These are phyloP conservation scores for Crithidia acanthocephali DNA, from an alignment of 208 protist genomes.

Conservation along the genomic window DNA sequence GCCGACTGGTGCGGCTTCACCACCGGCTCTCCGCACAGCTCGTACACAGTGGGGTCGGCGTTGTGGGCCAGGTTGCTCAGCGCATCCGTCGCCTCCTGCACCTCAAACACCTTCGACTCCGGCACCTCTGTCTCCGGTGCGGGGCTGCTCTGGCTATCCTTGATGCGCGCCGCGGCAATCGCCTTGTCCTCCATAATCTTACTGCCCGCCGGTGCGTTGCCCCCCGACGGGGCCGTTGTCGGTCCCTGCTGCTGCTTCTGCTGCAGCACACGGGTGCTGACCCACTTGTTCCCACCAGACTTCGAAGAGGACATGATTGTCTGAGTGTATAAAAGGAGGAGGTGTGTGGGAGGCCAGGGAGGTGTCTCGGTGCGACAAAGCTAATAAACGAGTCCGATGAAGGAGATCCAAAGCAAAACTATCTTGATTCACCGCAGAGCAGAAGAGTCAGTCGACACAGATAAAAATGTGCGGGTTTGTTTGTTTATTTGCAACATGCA, in stretches of 20 bases:
- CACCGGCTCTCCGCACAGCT: slow-evolving; percentile 37
- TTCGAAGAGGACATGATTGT: slow-evolving; percentile 20
- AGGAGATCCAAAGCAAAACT: neutral
- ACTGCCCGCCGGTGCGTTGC: slow-evolving; percentile 25
- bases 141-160: slow-evolving; percentile 35
- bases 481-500: no score
- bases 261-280: slow-evolving; percentile 38
- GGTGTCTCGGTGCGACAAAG: neutral
- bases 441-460: no score
- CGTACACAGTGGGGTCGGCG: slow-evolving; percentile 35
- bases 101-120: slow-evolving; percentile 66
- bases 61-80: slow-evolving; percentile 87
- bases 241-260: slow-evolving; percentile 45
- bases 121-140: slow-evolving; percentile 45
- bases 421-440: no score
- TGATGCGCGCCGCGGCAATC: slow-evolving; percentile 47
- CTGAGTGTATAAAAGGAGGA: neutral
- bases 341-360: neutral
- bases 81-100: slow-evolving; percentile 82
- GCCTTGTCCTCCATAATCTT: slow-evolving; percentile 64
- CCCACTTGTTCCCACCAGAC: slow-evolving; percentile 33
- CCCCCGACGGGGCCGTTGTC: slow-evolving; percentile 16
- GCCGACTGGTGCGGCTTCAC: slow-evolving; percentile 34
- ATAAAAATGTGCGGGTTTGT: neutral
- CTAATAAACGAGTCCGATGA: neutral